Evolutionary conservation across 2,329 filamentous ascomycete species (phyloP).

Genomic region (Aspergillus felis): DNA sequence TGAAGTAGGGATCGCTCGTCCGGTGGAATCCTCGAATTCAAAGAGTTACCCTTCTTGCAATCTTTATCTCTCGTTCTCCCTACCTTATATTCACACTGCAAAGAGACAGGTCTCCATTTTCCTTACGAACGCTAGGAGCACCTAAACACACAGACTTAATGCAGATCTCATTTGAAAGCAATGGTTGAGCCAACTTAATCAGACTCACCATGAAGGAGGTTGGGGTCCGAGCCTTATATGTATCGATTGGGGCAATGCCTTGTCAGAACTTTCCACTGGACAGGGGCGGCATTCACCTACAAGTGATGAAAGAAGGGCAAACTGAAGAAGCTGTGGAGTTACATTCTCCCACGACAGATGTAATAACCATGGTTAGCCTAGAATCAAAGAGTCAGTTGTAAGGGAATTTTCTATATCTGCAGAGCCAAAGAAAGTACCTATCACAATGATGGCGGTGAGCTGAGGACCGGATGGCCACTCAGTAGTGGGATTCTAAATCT

Average conservation of each 20-base stretch:
- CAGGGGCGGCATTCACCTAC: background rate
- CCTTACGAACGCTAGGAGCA: too few relatives aligned
- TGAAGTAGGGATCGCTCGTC: too few relatives aligned
- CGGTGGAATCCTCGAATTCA: background rate
- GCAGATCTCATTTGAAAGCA: too few relatives aligned
- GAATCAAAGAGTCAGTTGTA: background rate
- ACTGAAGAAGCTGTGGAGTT: background rate
- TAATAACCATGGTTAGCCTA: too few relatives aligned
- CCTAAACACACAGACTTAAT: too few relatives aligned
- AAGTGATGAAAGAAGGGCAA: background rate
- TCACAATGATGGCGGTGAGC: background rate
- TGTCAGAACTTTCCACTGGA: too few relatives aligned
- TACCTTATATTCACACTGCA: background rate
- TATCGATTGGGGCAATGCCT: too few relatives aligned
- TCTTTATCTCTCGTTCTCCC: background rate
- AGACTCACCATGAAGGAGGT: background rate
- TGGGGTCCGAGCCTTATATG: too few relatives aligned
- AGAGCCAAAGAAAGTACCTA: background rate
- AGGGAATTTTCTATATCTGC: background rate
- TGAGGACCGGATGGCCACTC: too few relatives aligned
- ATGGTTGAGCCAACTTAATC: too few relatives aligned
- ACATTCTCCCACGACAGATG: background rate
- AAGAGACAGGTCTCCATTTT: too few relatives aligned
- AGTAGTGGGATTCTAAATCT: too few relatives aligned
- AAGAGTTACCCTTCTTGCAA: background rate